phyloP scores from a whole-genome alignment of 2,329 filamentous ascomycete species.

The Didymella arachidicola region DNA sequence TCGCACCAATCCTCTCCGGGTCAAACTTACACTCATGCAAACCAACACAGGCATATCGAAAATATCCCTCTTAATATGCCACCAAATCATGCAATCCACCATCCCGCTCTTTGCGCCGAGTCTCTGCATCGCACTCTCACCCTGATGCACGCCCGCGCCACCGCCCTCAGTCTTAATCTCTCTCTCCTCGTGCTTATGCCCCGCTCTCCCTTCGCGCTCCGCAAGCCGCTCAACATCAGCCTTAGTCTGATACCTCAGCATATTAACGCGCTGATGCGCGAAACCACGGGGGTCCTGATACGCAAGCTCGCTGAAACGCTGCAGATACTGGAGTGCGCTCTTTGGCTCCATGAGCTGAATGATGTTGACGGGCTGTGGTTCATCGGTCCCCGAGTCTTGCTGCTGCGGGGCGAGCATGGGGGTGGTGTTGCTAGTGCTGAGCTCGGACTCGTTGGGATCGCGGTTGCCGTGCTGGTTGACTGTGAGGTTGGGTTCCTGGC shows the following conservation, averaged over 20 bases:
- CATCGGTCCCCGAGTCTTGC: conserved; percentile 49
- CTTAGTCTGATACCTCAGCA: conserved; percentile 81
- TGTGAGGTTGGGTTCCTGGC: conserved; percentile 86
- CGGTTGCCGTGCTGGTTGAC: conserved; percentile 72
- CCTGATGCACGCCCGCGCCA: conserved; percentile 51
- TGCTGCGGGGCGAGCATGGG: conserved; percentile 53
- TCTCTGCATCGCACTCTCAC: conserved; percentile 80
- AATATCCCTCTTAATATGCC: conserved; percentile 94
- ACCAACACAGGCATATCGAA: conserved; percentile 99
- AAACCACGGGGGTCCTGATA: conserved; percentile 90
- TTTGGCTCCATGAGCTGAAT: conserved; percentile 94
- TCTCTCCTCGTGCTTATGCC: conserved; percentile 15
- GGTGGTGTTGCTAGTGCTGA: conserved; percentile 54
- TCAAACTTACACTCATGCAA: conserved; percentile 87
- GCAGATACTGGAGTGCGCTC: conserved; percentile 91
- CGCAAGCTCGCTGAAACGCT: conserved; percentile 90
- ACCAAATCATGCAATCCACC: conserved; percentile 94
- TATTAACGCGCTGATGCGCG: conserved; percentile 81
- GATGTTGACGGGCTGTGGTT: conserved; percentile 81
- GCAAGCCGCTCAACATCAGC: conserved; percentile 45
- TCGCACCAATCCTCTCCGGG: too few relatives aligned
- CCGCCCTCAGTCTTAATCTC: conserved; percentile 43
- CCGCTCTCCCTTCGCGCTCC: conserved; percentile 26
- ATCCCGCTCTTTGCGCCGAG: conserved; percentile 84
- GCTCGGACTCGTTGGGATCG: conserved; percentile 48